Base-by-base conservation (phyloP, 2,329 filamentous ascomycete species). In the Scytalidium lignicola region DNA sequence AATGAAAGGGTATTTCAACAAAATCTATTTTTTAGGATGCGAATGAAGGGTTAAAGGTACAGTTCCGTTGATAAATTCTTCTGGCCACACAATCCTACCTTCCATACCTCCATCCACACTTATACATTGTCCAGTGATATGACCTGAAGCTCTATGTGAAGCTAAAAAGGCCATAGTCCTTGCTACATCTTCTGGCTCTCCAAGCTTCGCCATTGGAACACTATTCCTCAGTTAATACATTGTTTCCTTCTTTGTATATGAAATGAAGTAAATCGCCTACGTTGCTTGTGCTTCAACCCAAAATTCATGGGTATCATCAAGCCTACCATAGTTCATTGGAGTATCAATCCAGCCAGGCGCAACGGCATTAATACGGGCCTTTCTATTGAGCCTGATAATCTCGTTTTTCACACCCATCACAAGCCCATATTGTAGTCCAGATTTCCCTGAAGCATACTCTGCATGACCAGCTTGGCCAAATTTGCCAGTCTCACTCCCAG, bases 261-360 rank as follows among this genome's bases (percentile, higher is more conserved):
- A 7, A 28, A 28, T 28, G 13, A 7, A 7, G 13, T 28, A 7
- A 7, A 28, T 28, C 7, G 26, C 26, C 13, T 28, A 28, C 26
- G 74, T 78, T 39, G 71, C 72, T 55, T 78, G 69, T 6, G 69
- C 70, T 60, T 77, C 75, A 19, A 67, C 61, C 67, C 73, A 77
- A 63, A 73, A 65, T 59, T 77, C 74, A 28, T 62, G 65, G 12
- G 70, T 68, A 62, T 78, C 73, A 58, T 76, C 74, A 28, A 76
- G 61, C 17, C 73, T 64, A 32, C 73, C 74, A 26, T 72, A 71
- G 21, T 58, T 58, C 1, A 61, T 90, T 23, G 81, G 76, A 22
- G 88, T 91, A 47, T 86, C 74, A 54, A 93, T 83, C 71, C 90
- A 95, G n/a, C 89, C 89, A 1, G 89, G 89, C 32, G 90, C 72